Evolutionary conservation across 1,139 yeast genomes (phyloP).

Genomic region (Magnusiomyces magnusii): DNA sequence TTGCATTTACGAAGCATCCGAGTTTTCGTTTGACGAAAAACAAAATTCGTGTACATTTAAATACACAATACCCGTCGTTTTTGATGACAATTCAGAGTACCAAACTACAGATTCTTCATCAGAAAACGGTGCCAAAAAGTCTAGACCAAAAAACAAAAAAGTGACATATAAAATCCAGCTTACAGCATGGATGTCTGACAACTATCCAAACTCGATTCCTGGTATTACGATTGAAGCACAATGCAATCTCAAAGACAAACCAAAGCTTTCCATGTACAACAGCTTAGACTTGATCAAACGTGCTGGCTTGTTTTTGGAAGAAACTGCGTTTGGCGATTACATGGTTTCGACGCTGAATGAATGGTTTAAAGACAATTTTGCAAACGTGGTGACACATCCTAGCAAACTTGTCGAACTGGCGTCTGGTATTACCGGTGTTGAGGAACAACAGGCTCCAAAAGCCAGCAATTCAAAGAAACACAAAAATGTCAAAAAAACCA

Average conservation of each 20-base stretch:
- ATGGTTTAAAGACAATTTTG: conserved; percentile 63
- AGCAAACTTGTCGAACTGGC: conserved; percentile 51
- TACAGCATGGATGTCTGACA: conserved; percentile 20
- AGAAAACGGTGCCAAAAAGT: neutral
- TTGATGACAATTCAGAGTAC: neutral
- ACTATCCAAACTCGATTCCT: conserved; percentile 31
- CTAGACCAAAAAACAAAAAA: neutral
- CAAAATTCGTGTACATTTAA: conserved; percentile 5
- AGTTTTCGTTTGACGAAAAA: conserved; percentile 9
- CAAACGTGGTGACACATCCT: conserved; percentile 56
- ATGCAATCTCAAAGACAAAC: conserved; percentile 31
- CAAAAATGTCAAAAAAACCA: conserved; percentile 1
- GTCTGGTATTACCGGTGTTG: conserved; percentile 32
- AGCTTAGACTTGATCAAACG: conserved; percentile 55
- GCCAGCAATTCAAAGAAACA: neutral
- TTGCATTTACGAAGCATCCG: conserved; percentile 41
- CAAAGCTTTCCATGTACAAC: conserved; percentile 61
- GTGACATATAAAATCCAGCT: conserved; percentile 7
- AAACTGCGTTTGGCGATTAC: conserved; percentile 56
- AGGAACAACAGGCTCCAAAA: conserved; percentile 16
- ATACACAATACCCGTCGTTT: neutral
- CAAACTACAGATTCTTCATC: neutral
- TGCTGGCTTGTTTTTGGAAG: conserved; percentile 33
- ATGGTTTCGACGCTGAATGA: conserved; percentile 59
- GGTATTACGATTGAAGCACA: conserved; percentile 27